A percentile compares a stretch with the other conserved stretches of the same genome.
Evolutionary conservation across 1,284 basidiomycete genomes (phyloP).

Genomic region (Hypsizygus ulmarius): DNA sequence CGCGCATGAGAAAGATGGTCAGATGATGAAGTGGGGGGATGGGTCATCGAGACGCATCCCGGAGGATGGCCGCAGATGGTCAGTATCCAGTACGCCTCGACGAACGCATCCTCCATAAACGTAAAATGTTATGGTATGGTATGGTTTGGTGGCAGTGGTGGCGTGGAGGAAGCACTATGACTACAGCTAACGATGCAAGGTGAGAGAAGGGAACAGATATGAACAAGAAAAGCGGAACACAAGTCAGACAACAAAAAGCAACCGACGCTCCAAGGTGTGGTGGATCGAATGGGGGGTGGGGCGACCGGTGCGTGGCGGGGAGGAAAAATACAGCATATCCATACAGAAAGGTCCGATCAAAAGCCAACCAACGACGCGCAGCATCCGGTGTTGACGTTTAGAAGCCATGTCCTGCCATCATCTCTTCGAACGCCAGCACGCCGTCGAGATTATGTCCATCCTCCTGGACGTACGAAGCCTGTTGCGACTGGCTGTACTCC

Average conservation of each 20-base stretch:
- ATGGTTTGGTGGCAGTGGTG: constrained; percentile 13
- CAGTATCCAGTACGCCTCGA: constrained; percentile 36
- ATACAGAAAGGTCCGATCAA: constrained; percentile 17
- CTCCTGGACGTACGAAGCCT: constrained; percentile 19
- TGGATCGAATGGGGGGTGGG: constrained; percentile 10
- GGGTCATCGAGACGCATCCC: constrained; percentile 36
- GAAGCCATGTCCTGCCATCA: constrained; percentile 31
- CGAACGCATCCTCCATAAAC: constrained; percentile 27
- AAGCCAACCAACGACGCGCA: constrained; percentile 17
- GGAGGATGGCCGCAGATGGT: constrained; percentile 25
- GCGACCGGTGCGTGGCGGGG: constrained; percentile 12
- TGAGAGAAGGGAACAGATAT: constrained; percentile 6
- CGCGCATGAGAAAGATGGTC: constrained; percentile 25
- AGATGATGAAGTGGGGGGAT: constrained; percentile 19
- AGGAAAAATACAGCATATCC: constrained; percentile 29
- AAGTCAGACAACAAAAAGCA: constrained; percentile 20
- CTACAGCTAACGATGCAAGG: constrained; percentile 13
- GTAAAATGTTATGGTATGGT: neutral
- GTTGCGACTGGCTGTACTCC: constrained; percentile 22
- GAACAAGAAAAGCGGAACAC: constrained; percentile 19
- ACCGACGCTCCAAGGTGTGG: constrained; percentile 2
- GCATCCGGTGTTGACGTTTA: constrained; percentile 17
- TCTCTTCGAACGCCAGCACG: constrained; percentile 36
- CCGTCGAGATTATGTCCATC: constrained; percentile 18
- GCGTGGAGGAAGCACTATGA: too few species aligned